phyloP scores from a whole-genome alignment of 2,329 filamentous ascomycete genomes.

The Fusarium sp. region DNA sequence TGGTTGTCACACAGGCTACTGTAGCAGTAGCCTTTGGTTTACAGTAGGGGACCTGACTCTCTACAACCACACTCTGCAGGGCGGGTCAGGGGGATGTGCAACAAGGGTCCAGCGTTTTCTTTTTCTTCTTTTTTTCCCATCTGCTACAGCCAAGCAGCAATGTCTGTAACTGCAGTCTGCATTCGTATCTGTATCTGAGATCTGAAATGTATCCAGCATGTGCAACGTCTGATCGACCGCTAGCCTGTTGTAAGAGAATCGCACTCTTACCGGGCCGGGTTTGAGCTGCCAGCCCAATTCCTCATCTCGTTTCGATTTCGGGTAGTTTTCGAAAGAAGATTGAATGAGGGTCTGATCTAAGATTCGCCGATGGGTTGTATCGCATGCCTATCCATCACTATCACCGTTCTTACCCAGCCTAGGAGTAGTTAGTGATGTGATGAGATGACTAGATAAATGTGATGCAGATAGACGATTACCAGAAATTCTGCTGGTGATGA shows the following conservation, averaged over 20 bases:
- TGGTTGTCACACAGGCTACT: constrained; percentile 30
- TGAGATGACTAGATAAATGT: constrained; percentile 25
- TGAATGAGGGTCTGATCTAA: background rate
- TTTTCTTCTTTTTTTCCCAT: background rate
- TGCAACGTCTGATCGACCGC: constrained; percentile 42
- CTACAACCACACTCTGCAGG: constrained; percentile 25
- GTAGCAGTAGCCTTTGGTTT: background rate
- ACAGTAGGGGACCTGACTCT: constrained; percentile 17
- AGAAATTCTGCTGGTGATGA: constrained; percentile 12
- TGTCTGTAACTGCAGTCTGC: constrained; percentile 15
- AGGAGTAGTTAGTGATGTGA: constrained; percentile 39
- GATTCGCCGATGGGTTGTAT: constrained; percentile 3
- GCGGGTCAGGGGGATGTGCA: constrained; percentile 45
- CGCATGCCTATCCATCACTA: background rate
- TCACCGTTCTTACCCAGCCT: constrained; percentile 15
- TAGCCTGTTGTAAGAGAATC: constrained; percentile 37
- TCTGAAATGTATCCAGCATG: constrained; percentile 36
- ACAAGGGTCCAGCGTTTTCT: constrained; percentile 41
- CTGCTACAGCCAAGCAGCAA: constrained; percentile 2
- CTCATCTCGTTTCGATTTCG: constrained; percentile 16
- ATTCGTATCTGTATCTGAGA: constrained; percentile 21
- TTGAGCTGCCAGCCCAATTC: constrained; percentile 31
- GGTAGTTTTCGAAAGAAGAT: constrained; percentile 11
- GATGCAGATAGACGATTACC: constrained; percentile 15
- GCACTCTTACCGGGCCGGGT: constrained; percentile 40